phyloP scores from a whole-genome alignment of 1,139 yeast genomes.

The Blastobotrys malaysiensis region DNA sequence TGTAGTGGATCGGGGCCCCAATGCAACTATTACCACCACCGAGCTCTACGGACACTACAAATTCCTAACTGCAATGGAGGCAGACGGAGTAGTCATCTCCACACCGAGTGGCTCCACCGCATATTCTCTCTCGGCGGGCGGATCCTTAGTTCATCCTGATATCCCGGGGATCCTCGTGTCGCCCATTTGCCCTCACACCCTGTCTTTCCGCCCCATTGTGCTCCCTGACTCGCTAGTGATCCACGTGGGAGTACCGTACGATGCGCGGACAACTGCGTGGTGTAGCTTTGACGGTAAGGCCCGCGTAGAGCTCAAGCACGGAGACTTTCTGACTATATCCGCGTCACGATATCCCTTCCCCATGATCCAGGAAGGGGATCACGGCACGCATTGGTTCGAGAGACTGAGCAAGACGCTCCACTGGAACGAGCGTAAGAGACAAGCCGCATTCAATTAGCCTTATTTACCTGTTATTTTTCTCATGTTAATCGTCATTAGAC shows the following conservation, averaged over 20 bases:
- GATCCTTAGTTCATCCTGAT: slow-evolving; percentile 80
- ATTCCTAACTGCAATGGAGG: slow-evolving; percentile 75
- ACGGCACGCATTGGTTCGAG: slow-evolving; percentile 45
- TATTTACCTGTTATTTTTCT: background rate
- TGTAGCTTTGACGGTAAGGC: slow-evolving; percentile 77
- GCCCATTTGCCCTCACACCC: slow-evolving; percentile 81
- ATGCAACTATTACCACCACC: slow-evolving; percentile 69
- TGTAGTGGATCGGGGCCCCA: slow-evolving; percentile 79
- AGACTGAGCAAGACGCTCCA: slow-evolving; percentile 44
- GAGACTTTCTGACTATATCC: slow-evolving; percentile 65
- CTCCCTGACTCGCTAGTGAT: slow-evolving; percentile 67
- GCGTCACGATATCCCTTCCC: slow-evolving; percentile 75
- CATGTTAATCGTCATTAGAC: background rate
- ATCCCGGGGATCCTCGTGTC: slow-evolving; percentile 76
- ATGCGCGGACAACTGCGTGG: slow-evolving; percentile 70
- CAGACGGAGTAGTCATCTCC: slow-evolving; percentile 78
- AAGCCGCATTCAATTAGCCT: slow-evolving; percentile 21
- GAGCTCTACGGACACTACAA: slow-evolving; percentile 75
- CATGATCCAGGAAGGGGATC: slow-evolving; percentile 47
- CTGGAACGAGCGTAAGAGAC: slow-evolving; percentile 51
- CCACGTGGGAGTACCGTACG: slow-evolving; percentile 61
- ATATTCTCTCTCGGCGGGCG: slow-evolving; percentile 81
- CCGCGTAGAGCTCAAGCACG: slow-evolving; percentile 58
- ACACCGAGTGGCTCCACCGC: slow-evolving; percentile 95
- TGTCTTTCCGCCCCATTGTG: slow-evolving; percentile 76